Percentiles rank a stretch among this genome's conserved stretches.
Evolutionary conservation across 148 eudicot genomes (phyloP).

Genomic region (Rhododendron henanense): DNA sequence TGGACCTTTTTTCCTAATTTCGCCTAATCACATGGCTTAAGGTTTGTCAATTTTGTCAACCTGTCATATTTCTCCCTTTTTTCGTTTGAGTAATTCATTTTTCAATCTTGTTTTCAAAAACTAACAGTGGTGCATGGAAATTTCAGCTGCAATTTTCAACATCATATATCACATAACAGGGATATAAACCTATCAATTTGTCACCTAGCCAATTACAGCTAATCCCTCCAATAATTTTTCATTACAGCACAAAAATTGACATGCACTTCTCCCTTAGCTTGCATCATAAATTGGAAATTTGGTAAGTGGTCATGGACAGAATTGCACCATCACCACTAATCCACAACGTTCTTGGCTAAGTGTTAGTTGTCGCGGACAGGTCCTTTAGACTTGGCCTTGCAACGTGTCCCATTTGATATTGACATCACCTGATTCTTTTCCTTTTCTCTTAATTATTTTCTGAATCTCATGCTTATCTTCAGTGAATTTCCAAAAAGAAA

Average conservation of each 20-base stretch:
- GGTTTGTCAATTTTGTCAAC: not conserved
- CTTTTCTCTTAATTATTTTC: not conserved
- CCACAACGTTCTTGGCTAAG: not conserved
- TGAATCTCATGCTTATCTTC: not conserved
- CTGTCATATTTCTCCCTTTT: not conserved
- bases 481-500: not conserved
- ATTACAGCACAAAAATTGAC: slow-evolving; percentile 2
- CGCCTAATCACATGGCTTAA: not conserved
- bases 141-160: slow-evolving; percentile 11
- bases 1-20: not conserved
- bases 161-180: not conserved
- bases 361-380: not conserved
- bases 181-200: not conserved
- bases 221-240: not conserved
- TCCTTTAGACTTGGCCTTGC: not conserved
- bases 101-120: not conserved
- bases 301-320: not conserved
- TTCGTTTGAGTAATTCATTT: not conserved
- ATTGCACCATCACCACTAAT: not conserved
- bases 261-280: not conserved
- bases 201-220: not conserved
- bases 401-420: not conserved
- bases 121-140: not conserved
- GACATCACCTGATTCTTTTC: not conserved
- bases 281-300: not conserved